Conservation (phyloP, 164 flowering plant species). For the Dillenia suffruticosa region DNA sequence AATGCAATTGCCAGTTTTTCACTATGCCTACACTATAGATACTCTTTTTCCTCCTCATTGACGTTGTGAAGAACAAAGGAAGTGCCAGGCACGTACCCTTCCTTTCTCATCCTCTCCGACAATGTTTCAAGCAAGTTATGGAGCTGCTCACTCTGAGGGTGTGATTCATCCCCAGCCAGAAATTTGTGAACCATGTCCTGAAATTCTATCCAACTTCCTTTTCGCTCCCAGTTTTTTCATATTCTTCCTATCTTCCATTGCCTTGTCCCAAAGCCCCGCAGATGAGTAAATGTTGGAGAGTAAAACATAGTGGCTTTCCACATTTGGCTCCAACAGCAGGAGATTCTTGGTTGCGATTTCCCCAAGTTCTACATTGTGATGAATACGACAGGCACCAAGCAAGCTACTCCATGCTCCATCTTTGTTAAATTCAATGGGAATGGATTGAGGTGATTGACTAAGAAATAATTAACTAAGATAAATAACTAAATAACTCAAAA, state of each 20-base stretch:
- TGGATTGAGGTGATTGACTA: too few species aligned
- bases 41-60: slow-evolving; percentile 70
- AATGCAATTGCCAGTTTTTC: slow-evolving; percentile 83
- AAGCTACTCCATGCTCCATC: slow-evolving; percentile 73
- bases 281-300: slow-evolving; percentile 78
- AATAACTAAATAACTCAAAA: too few species aligned
- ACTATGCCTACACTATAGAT: slow-evolving; percentile 72
- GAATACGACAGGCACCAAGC: slow-evolving; percentile 76
- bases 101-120: slow-evolving; percentile 52
- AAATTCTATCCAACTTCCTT: slow-evolving; percentile 84
- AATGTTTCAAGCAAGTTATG: slow-evolving; percentile 44
- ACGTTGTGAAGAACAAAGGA: slow-evolving; percentile 85
- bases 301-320: slow-evolving; percentile 75
- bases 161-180: slow-evolving; percentile 63
- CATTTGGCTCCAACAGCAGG: slow-evolving; percentile 55
- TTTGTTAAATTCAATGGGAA: slow-evolving; percentile 43
- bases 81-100: slow-evolving; percentile 77
- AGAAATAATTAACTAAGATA: too few species aligned
- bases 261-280: slow-evolving; percentile 71
- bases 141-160: slow-evolving; percentile 52
- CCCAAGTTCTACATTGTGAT: slow-evolving; percentile 58
- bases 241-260: slow-evolving; percentile 44
- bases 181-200: slow-evolving; percentile 62
- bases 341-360: slow-evolving; percentile 61
- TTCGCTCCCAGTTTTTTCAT: slow-evolving; percentile 70